Conservation (phyloP, 257 asterid species). For the Lithospermum erythrorhizon region DNA sequence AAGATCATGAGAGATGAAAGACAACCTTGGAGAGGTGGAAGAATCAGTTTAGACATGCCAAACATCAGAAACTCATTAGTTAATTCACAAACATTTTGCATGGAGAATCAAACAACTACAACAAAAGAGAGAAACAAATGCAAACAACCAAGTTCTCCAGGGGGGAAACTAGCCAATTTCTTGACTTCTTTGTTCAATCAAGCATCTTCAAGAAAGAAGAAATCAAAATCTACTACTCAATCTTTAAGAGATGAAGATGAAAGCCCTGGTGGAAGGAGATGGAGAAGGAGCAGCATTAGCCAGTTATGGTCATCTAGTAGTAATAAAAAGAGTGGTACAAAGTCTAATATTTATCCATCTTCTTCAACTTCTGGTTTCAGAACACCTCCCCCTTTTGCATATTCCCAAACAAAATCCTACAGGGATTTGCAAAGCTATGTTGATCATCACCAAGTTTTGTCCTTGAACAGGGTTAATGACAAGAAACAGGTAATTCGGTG, state of each 20-base stretch:
- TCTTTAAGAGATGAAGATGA: conserved; percentile 35
- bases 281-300: conserved; percentile 69
- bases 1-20: conserved; percentile 12
- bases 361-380: conserved; percentile 30
- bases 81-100: conserved; percentile 8
- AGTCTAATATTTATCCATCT: conserved; percentile 4
- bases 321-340: conserved; percentile 3
- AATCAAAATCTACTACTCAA: conserved; percentile 20
- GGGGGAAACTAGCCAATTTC: conserved; percentile 60
- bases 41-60: conserved; percentile 62
- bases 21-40: conserved; percentile 20
- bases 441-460: conserved; percentile 18
- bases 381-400: conserved; percentile 36
- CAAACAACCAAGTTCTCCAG: conserved; percentile 88
- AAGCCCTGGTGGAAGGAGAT: conserved; percentile 47
- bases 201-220: conserved; percentile 45
- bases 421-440: conserved; percentile 21
- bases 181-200: conserved; percentile 65
- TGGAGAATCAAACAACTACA: conserved; percentile 19
- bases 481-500: conserved; percentile 2
- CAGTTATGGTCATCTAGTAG: conserved; percentile 28
- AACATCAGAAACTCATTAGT: conserved; percentile 18
- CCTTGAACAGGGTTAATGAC: conserved; percentile 6
- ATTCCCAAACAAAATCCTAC: conserved; percentile 40
- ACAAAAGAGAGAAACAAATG: conserved; percentile 30